Evolutionary conservation across 1,284 basidiomycete genomes (phyloP), one percentile per base, ranked within the genome.

Genomic region (Macrocystidia cucumis): DNA sequence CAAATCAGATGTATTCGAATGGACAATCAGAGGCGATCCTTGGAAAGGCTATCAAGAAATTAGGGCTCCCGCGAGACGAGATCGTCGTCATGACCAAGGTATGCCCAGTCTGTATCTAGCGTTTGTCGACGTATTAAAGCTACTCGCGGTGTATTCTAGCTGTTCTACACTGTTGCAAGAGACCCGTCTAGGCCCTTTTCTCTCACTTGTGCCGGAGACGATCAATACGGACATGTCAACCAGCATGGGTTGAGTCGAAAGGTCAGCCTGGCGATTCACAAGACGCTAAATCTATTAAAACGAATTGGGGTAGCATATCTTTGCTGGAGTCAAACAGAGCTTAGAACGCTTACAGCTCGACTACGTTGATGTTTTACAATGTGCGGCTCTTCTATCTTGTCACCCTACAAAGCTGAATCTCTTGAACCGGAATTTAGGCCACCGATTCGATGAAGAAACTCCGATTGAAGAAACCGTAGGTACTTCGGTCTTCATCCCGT

Each of bases 81-180:
- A 74, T 88, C 16, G 83, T 89, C 11, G 71, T 89, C 21, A 65
- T 89, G 63, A 86, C 84, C 22, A 88, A 90, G 62, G 77, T 75
- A n/a, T n/a, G 4, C 3, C 19, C 19, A 17, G 27, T 21, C 11
- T 29, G 8, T 11, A 33, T 20, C 16, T 9, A n/a, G 7, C 34
- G 7, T 16, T 9, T 26, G 19, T 16, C 14, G 5, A 19, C 11
- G 5, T 13, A 21, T 16, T 18, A 17, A 8, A 4, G 9, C 9
- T 14, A n/a, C 4, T 17, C 28, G 12, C n/a, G n/a, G 22, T 24
- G 47, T 38, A n/a, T n/a, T 23, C 18, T 33, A 67, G 63, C 45
- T 71, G 13, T 65, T 47, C 45, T 52, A 43, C 12, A 52, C 55
- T 5, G 62, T 68, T 4, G 55, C 51, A 7, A 61, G 49, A 34